Percentiles rank a stretch among this genome's conserved stretches.
Evolutionary conservation across 140 eudicot genomes (phyloP).

Genomic region (Flaveria floridana): DNA sequence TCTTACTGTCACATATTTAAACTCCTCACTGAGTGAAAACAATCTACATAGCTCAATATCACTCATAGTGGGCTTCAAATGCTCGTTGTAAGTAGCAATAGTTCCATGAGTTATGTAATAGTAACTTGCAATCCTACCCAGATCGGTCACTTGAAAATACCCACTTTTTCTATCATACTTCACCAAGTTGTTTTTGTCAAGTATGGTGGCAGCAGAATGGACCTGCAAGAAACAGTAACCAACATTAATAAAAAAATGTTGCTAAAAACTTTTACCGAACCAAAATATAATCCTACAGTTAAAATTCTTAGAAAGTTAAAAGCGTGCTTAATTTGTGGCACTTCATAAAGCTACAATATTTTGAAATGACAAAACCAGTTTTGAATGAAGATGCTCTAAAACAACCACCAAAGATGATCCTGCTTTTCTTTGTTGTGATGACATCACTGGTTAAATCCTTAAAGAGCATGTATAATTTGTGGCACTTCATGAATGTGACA

Average conservation of each 20-base stretch:
- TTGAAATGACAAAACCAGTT: neutral
- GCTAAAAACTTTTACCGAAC: neutral
- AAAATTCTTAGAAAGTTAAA: neutral
- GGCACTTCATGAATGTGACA: neutral
- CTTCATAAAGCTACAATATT: neutral
- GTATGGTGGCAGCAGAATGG: constrained; percentile 81
- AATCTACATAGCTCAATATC: constrained; percentile 89
- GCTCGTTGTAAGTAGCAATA: constrained; percentile 87
- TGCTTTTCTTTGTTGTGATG: neutral
- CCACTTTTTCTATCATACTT: constrained; percentile 94
- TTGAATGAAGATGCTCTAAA: neutral
- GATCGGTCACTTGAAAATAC: constrained; percentile 84
- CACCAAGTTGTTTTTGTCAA: constrained; percentile 79
- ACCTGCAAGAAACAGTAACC: constrained; percentile 47
- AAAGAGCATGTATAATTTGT: too few relatives aligned
- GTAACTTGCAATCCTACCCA: constrained; percentile 97
- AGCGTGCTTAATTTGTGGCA: neutral
- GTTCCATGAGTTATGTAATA: constrained; percentile 93
- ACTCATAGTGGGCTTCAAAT: constrained; percentile 95
- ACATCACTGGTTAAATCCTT: neutral
- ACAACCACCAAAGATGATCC: neutral
- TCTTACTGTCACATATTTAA: constrained; percentile 85
- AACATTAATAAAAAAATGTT: neutral
- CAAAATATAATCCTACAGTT: neutral
- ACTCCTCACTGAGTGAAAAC: constrained; percentile 95